phyloP scores from a whole-genome alignment of 2,329 filamentous ascomycete species.

The Mycosphaerella sp. region DNA sequence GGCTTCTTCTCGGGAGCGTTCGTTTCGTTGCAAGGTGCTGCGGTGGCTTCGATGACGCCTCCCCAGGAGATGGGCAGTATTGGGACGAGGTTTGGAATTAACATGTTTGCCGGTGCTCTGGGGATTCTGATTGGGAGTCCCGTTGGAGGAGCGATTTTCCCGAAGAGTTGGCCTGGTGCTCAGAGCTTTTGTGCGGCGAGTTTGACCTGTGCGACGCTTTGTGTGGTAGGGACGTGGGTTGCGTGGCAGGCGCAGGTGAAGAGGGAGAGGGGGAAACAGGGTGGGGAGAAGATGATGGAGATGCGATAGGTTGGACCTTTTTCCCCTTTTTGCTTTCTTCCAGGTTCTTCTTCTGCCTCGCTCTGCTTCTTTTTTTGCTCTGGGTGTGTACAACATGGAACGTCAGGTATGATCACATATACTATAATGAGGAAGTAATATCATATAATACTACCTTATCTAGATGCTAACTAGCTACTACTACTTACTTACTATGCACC shows the following conservation, averaged over 20 bases:
- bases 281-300: slow-evolving; percentile 1
- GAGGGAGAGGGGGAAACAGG: neutral
- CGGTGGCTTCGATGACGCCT: slow-evolving; percentile 29
- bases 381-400: neutral
- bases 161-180: slow-evolving; percentile 28
- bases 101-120: slow-evolving; percentile 31
- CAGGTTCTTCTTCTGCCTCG: no score
- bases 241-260: slow-evolving; percentile 12
- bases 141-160: slow-evolving; percentile 32
- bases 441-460: slow-evolving; percentile 6
- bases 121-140: slow-evolving; percentile 34
- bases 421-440: neutral
- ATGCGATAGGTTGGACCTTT: neutral
- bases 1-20: slow-evolving; percentile 34
- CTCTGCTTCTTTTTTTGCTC: neutral
- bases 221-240: slow-evolving; percentile 24
- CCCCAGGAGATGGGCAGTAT: slow-evolving; percentile 28
- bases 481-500: no score
- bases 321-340: no score
- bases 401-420: neutral
- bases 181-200: slow-evolving; percentile 31
- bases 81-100: slow-evolving; percentile 33
- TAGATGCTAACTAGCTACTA: neutral
- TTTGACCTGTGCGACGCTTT: slow-evolving; percentile 22
- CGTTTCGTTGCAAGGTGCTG: slow-evolving; percentile 31